Percentiles rank a stretch among this genome's conserved stretches.
These are phyloP conservation scores for Diaporthe australafricana DNA, from an alignment of 2,329 filamentous ascomycete species.

Conservation along the genomic window DNA sequence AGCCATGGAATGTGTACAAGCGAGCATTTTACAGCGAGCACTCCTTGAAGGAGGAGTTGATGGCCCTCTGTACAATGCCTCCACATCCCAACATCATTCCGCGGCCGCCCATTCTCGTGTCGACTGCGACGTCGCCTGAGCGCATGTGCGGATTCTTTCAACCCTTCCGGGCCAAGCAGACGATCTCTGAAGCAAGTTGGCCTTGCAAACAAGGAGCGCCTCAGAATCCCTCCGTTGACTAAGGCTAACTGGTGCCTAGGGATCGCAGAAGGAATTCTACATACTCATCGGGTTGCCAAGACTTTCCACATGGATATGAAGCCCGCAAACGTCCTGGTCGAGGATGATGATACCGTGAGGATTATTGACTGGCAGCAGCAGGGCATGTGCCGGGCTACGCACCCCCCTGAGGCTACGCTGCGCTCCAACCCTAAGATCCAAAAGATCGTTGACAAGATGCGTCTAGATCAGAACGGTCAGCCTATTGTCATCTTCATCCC, in stretches of 20 bases:
- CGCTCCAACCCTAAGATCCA: background rate
- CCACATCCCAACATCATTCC: slow-evolving; percentile 3
- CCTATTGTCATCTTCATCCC: background rate
- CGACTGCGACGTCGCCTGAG: background rate
- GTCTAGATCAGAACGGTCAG: background rate
- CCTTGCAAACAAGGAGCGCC: background rate
- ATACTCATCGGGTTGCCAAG: slow-evolving; percentile 1
- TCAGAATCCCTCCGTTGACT: background rate
- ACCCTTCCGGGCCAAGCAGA: background rate
- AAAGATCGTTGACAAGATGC: slow-evolving; percentile 6
- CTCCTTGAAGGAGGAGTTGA: slow-evolving; percentile 6
- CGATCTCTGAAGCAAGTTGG: background rate
- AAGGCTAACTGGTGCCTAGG: slow-evolving; percentile 4
- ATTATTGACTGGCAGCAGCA: slow-evolving; percentile 16
- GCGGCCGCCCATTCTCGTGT: background rate
- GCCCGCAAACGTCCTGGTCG: slow-evolving; percentile 2
- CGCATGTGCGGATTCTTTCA: background rate
- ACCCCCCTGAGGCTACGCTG: slow-evolving; percentile 4
- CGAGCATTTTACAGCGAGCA: slow-evolving; percentile 7
- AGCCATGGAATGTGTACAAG: background rate
- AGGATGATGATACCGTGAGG: background rate
- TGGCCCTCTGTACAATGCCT: background rate
- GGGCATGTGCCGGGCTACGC: slow-evolving; percentile 5
- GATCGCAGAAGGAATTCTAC: background rate
- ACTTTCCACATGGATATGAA: slow-evolving; percentile 14